Base-by-base conservation (phyloP, 331 rosid species). In the Spiraea crenata region DNA sequence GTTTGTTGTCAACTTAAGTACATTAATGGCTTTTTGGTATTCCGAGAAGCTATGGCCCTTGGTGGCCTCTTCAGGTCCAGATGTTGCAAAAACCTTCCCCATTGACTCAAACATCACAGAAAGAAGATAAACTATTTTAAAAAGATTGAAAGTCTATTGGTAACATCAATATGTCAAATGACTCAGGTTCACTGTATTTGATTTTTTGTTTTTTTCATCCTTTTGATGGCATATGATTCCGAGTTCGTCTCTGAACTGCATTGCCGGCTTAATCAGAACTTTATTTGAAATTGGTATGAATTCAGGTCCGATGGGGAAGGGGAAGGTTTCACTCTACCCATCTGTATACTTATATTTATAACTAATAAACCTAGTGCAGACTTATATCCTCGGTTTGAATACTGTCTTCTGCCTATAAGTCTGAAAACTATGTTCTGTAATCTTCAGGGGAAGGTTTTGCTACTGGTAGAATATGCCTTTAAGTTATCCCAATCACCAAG, bases 391-490 rank as follows among this genome's bases (percentile, higher is more conserved):
- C 31, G 2, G 31, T 1, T 5, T 34, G 13, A 57, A 37, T 59
- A 35, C 7, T 59, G 2, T 35, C 19, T 40, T 59, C 2, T 9
- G 48, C 20, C 8, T 40, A 57, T 57, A 39, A 39, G n/a, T 9
- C 44, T 49, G 70, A 46, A 48, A 4, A 69, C 10, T n/a, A 9
- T 65, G 41, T 52, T 37, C 46, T 37, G 5, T 5, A 7, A 51
- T 80, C 52, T 5, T 71, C 78, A 93, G 99, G 99, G 75, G 77
- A 83, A 46, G 89, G 95, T 47, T 93, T 93, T 78, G 86, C 88
- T 13, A 54, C 82, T n/a, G 95, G 91, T 79, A 91, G 81, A 84
- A 87, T 86, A 69, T 46, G 78, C 83, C 92, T 93, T 54, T 86
- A 93, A 84, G 90, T 87, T 57, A 5, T 14, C 44, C 65, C 78